Evolutionary conservation across 805 yeast species (phyloP).

Genomic region (Komagataella ulmi): DNA sequence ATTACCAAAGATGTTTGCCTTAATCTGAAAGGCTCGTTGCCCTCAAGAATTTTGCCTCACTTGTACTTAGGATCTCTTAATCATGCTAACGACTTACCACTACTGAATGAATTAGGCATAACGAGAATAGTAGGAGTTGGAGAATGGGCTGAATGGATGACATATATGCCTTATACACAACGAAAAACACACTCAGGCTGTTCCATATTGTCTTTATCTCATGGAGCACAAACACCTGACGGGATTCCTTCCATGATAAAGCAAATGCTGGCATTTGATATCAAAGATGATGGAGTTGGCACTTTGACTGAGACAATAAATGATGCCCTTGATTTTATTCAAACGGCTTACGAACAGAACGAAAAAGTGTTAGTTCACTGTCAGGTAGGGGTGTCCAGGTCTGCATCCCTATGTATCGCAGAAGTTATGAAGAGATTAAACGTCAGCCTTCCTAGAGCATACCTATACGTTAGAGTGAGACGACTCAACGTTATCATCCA

Average conservation of each 20-base stretch:
- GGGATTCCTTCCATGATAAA: constrained; percentile 13
- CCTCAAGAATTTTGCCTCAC: constrained; percentile 74
- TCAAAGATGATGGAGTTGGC: constrained; percentile 89
- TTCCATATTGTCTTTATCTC: constrained; percentile 12
- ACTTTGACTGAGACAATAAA: constrained; percentile 51
- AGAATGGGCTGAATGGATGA: constrained; percentile 58
- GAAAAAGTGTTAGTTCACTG: constrained; percentile 74
- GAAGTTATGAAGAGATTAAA: constrained; percentile 76
- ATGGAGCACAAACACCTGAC: neutral
- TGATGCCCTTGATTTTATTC: constrained; percentile 52
- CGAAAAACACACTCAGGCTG: constrained; percentile 14
- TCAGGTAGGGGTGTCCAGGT: constrained; percentile 89
- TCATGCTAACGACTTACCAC: constrained; percentile 64
- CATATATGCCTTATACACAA: constrained; percentile 8
- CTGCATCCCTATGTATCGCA: constrained; percentile 92
- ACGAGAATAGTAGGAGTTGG: constrained; percentile 77
- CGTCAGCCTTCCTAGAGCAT: constrained; percentile 64
- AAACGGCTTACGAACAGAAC: constrained; percentile 28
- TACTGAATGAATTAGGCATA: constrained; percentile 56
- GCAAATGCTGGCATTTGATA: constrained; percentile 48
- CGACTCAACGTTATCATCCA: constrained; percentile 87
- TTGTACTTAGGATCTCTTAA: constrained; percentile 72
- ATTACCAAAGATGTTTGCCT: constrained; percentile 17
- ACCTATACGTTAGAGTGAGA: constrained; percentile 78
- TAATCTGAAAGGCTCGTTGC: constrained; percentile 48